These are phyloP conservation scores for Juglanconis sp. DNA, from an alignment of 2,329 filamentous ascomycete species.

Conservation along the genomic window DNA sequence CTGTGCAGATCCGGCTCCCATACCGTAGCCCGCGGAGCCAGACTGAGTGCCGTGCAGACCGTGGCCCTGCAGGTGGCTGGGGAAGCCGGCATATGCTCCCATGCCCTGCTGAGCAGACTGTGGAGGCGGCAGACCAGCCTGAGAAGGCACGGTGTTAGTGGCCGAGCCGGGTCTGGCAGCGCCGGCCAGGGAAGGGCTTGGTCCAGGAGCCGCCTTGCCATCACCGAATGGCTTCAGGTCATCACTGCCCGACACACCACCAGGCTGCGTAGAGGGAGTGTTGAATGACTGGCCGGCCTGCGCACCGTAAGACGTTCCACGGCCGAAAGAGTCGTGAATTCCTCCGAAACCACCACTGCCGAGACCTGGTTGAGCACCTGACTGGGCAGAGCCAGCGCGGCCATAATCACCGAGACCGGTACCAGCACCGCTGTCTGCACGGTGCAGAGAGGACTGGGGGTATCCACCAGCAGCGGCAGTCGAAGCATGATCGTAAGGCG, in stretches of 20 bases:
- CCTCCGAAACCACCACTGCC: slow-evolving; percentile 50
- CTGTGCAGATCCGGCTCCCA: slow-evolving; percentile 47
- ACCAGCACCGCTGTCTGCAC: slow-evolving; percentile 48
- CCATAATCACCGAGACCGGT: slow-evolving; percentile 54
- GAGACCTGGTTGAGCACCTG: slow-evolving; percentile 47
- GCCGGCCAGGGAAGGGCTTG: slow-evolving; percentile 54
- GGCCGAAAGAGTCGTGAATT: slow-evolving; percentile 54
- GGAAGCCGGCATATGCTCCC: slow-evolving; percentile 54
- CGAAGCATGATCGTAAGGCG: slow-evolving; percentile 53
- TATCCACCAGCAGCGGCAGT: slow-evolving; percentile 50
- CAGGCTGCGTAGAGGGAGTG: slow-evolving; percentile 45
- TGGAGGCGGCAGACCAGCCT: slow-evolving; percentile 52
- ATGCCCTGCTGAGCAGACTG: slow-evolving; percentile 53
- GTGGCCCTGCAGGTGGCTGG: slow-evolving; percentile 51
- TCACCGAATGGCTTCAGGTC: slow-evolving; percentile 61
- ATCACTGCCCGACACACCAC: slow-evolving; percentile 41
- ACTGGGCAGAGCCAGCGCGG: slow-evolving; percentile 48
- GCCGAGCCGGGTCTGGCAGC: slow-evolving; percentile 58
- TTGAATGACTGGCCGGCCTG: slow-evolving; percentile 54
- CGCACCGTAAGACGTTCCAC: slow-evolving; percentile 53
- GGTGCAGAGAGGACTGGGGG: slow-evolving; percentile 49
- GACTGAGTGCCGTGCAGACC: slow-evolving; percentile 50
- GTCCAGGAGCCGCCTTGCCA: slow-evolving; percentile 50
- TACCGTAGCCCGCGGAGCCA: slow-evolving; percentile 47
- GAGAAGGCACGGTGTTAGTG: slow-evolving; percentile 49